Conservation (phyloP, 371 early-diverging fungal genomes). For the Mucor sp. region DNA sequence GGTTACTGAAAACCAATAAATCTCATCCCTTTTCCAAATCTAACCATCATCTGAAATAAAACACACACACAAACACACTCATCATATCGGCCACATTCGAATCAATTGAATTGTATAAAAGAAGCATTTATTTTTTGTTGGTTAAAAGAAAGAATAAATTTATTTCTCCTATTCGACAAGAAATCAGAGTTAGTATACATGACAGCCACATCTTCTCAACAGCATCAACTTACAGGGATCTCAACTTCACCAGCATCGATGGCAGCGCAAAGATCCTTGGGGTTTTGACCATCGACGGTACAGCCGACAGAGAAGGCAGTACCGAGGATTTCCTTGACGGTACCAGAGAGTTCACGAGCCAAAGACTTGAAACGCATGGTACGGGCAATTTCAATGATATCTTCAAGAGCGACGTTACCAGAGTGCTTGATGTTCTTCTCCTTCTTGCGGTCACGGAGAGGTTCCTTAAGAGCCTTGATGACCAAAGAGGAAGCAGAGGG, state of each 20-base stretch:
- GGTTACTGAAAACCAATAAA: slow-evolving; percentile 12
- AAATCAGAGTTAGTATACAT: slow-evolving; percentile 51
- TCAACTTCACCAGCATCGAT: slow-evolving; percentile 83
- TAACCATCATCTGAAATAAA: slow-evolving; percentile 50
- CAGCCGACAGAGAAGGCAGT: slow-evolving; percentile 99
- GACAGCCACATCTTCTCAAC: slow-evolving; percentile 66
- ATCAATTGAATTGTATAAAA: neutral
- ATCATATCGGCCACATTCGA: neutral
- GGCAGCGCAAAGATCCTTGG: slow-evolving; percentile 48
- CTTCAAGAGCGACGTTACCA: slow-evolving; percentile 90
- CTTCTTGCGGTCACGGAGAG: slow-evolving; percentile 99
- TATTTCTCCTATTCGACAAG: slow-evolving; percentile 86
- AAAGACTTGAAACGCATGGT: slow-evolving; percentile 94
- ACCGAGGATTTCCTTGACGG: slow-evolving; percentile 99
- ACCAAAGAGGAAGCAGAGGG: slow-evolving; percentile 98
- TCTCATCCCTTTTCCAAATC: neutral
- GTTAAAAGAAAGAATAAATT: slow-evolving; percentile 5
- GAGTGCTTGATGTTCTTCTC: slow-evolving; percentile 99
- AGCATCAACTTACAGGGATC: slow-evolving; percentile 71
- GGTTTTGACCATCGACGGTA: slow-evolving; percentile 66
- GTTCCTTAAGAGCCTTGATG: slow-evolving; percentile 99
- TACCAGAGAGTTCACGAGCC: slow-evolving; percentile 87
- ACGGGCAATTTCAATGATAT: slow-evolving; percentile 97
- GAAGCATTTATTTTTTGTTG: neutral
- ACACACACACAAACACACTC: neutral